Percentiles rank a stretch among this genome's conserved stretches.
phyloP scores from a whole-genome alignment of 257 asterid species.

The Capsicum pubescens region DNA sequence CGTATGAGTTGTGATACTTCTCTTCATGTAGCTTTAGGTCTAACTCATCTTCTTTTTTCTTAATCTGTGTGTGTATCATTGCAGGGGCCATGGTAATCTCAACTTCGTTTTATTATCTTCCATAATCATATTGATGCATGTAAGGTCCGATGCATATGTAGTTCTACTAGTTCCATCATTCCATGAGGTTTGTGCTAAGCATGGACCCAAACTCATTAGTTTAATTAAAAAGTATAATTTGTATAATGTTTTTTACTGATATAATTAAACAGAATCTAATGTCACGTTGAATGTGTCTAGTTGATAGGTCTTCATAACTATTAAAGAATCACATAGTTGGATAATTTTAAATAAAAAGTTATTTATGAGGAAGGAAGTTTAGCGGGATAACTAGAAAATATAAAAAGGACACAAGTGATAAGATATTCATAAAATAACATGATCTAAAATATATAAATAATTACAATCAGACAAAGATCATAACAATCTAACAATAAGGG shows the following conservation, averaged over 20 bases:
- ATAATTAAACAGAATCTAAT: neutral
- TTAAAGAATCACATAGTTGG: neutral
- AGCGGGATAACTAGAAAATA: neutral
- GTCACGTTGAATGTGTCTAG: neutral
- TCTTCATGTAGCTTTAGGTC: neutral
- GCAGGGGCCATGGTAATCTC: neutral
- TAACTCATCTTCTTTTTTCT: neutral
- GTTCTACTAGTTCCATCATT: neutral
- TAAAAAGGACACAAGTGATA: neutral
- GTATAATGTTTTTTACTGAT: neutral
- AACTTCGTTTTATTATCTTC: neutral
- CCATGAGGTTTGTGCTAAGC: neutral
- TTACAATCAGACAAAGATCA: neutral
- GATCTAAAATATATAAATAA: neutral
- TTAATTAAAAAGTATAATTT: neutral
- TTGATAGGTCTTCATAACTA: neutral
- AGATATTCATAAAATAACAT: neutral
- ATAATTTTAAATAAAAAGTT: neutral
- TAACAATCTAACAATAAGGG: too few relatives aligned
- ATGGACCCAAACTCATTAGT: neutral
- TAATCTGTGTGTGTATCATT: neutral
- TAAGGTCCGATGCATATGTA: neutral
- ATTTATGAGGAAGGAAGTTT: neutral
- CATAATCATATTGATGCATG: neutral
- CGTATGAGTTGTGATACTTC: neutral